Evolutionary conservation across 352 stramenopile species (phyloP).

Genomic region (Pythium sp.): DNA sequence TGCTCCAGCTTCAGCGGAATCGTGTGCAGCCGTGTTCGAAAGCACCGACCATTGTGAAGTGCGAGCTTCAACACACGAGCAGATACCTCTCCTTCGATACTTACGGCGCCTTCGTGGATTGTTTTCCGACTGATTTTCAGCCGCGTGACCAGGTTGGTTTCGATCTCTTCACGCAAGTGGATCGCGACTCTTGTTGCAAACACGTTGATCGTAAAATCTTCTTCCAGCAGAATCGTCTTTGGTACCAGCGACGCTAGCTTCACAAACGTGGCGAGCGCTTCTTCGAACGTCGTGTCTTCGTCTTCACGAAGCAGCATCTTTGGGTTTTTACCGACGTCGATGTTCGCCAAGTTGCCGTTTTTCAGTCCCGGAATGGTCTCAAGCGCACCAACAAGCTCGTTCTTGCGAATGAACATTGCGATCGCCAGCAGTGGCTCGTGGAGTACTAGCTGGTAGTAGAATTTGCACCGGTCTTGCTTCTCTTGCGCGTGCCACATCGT

Average conservation of each 20-base stretch:
- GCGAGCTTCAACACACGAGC: conserved; percentile 79
- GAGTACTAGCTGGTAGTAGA: conserved; percentile 61
- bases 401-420: conserved; percentile 72
- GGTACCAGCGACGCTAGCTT: conserved; percentile 63
- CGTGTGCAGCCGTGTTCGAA: conserved; percentile 60
- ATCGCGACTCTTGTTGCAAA: conserved; percentile 52
- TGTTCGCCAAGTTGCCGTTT: conserved; percentile 64
- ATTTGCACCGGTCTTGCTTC: conserved; percentile 54
- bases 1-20: conserved; percentile 68
- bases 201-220: conserved; percentile 59
- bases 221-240: conserved; percentile 50
- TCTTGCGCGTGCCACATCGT: conserved; percentile 52
- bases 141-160: conserved; percentile 58
- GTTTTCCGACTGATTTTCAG: conserved; percentile 62
- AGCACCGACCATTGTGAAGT: conserved; percentile 87
- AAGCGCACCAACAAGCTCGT: conserved; percentile 84
- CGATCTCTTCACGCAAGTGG: conserved; percentile 67
- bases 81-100: conserved; percentile 65
- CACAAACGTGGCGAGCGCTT: conserved; percentile 50
- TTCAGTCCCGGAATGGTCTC: conserved; percentile 77
- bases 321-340: conserved; percentile 63
- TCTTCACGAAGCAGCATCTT: conserved; percentile 54
- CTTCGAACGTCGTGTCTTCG: conserved; percentile 41
- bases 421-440: conserved; percentile 61
- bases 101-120: conserved; percentile 43